Conservation (phyloP, 2,329 filamentous ascomycete genomes). For the Venturiaceae sp. region DNA sequence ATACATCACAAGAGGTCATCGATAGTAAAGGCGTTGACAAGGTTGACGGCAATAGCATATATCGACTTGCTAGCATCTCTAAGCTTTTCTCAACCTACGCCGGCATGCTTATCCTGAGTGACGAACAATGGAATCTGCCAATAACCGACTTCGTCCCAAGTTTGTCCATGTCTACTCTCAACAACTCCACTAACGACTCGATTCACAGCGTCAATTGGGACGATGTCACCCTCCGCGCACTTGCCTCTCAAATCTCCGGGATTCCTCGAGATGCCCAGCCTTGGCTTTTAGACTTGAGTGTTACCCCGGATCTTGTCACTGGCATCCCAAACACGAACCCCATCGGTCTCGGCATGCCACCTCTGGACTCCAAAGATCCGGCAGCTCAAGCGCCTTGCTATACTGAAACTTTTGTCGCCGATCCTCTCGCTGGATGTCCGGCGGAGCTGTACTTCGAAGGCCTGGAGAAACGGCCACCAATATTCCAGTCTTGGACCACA, state of each 20-base stretch:
- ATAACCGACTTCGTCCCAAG: constrained; percentile 21
- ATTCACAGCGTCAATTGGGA: constrained; percentile 20
- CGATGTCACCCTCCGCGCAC: constrained; percentile 21
- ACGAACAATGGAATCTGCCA: constrained; percentile 24
- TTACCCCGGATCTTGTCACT: background rate
- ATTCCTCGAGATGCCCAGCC: constrained; percentile 15
- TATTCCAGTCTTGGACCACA: constrained; percentile 33
- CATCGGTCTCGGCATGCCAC: constrained; percentile 12
- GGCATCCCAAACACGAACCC: constrained; percentile 10
- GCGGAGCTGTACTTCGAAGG: constrained; percentile 8
- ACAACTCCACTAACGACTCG: constrained; percentile 9
- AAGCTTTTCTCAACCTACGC: constrained; percentile 31
- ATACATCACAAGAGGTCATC: constrained; percentile 23
- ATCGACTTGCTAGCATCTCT: constrained; percentile 30
- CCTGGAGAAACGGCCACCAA: constrained; percentile 18
- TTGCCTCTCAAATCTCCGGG: constrained; percentile 23
- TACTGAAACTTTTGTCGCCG: background rate
- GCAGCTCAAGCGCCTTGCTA: constrained; percentile 14
- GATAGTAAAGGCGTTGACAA: constrained; percentile 22
- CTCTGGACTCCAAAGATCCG: constrained; percentile 11
- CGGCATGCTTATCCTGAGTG: constrained; percentile 24
- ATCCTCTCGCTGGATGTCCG: background rate
- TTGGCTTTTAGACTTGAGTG: background rate
- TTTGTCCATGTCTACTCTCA: constrained; percentile 12
- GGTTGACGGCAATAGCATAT: constrained; percentile 33